Percentiles rank a stretch among this genome's conserved stretches.
Conservation (phyloP, 352 stramenopile genomes). For the Phytophthora litchii region DNA sequence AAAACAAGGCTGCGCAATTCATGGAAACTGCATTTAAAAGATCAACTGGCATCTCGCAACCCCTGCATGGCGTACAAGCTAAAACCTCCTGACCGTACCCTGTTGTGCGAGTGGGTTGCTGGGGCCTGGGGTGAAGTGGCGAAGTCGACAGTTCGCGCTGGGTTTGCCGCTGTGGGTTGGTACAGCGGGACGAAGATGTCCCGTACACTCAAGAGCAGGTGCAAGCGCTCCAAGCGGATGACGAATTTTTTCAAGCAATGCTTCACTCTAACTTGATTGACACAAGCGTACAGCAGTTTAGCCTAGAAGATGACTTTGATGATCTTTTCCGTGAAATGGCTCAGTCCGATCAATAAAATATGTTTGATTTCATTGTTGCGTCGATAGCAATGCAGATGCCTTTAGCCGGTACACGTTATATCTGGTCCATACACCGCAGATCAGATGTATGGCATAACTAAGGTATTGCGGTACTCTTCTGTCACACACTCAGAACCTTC, state of each 20-base stretch:
- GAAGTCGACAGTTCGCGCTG: too few species aligned
- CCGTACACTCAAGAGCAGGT: too few species aligned
- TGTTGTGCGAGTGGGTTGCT: too few species aligned
- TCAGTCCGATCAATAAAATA: background rate
- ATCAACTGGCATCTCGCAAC: too few species aligned
- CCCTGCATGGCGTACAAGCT: too few species aligned
- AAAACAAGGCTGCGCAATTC: background rate
- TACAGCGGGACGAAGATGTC: too few species aligned
- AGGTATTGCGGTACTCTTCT: background rate
- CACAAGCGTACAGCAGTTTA: conserved; percentile 1
- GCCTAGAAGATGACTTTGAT: conserved; percentile 12
- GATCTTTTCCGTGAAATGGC: background rate
- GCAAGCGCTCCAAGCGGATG: background rate
- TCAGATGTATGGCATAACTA: conserved; percentile 1
- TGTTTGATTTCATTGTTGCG: background rate
- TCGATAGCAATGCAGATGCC: background rate
- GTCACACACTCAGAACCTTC: too few species aligned
- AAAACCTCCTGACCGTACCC: too few species aligned
- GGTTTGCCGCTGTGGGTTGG: too few species aligned
- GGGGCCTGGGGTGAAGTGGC: too few species aligned
- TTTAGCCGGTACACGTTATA: background rate
- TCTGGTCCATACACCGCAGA: conserved; percentile 1
- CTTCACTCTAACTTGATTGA: conserved; percentile 5
- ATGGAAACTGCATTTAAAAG: background rate
- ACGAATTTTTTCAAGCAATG: conserved; percentile 5